Conservation (phyloP, 768 basidiomycete genomes). For the Suillus plorans region DNA sequence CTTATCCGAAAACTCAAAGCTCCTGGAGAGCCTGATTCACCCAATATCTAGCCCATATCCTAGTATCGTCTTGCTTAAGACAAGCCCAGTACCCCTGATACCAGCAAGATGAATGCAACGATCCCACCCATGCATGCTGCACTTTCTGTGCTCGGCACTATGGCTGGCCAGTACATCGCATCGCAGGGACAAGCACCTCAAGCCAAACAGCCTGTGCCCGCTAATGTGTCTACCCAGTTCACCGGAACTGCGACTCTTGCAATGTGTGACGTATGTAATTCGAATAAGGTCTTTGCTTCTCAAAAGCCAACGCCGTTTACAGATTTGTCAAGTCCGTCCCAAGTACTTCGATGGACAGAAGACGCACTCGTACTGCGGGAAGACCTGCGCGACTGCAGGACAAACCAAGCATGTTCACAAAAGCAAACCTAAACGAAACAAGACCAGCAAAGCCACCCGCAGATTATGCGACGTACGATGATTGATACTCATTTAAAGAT, state of each 20-base stretch:
- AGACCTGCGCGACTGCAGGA: conserved; percentile 48
- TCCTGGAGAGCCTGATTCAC: conserved; percentile 30
- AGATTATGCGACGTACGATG: conserved; percentile 52
- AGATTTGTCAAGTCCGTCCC: conserved; percentile 58
- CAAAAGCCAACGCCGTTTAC: conserved; percentile 8
- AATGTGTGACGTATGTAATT: conserved; percentile 50
- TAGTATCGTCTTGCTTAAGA: conserved; percentile 11
- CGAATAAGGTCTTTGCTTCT: conserved; percentile 6
- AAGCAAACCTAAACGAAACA: conserved; percentile 27
- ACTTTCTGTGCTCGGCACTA: conserved; percentile 35
- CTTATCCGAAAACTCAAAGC: conserved; percentile 34
- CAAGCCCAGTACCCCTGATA: conserved; percentile 13
- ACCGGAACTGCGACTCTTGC: conserved; percentile 28
- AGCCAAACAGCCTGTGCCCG: conserved; percentile 21
- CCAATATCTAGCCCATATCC: conserved; percentile 9
- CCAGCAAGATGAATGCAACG: conserved; percentile 24
- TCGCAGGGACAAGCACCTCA: conserved; percentile 25
- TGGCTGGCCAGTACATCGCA: conserved; percentile 37
- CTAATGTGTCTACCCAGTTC: conserved; percentile 13
- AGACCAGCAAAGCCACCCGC: conserved; percentile 25
- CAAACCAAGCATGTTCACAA: conserved; percentile 12
- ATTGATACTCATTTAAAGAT: conserved; percentile 7
- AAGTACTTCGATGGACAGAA: conserved; percentile 56
- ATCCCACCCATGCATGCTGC: conserved; percentile 37
- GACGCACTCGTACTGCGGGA: conserved; percentile 59